These are phyloP conservation scores for Takashimella koratensis DNA, from an alignment of 1,284 basidiomycete species.

Conservation along the genomic window DNA sequence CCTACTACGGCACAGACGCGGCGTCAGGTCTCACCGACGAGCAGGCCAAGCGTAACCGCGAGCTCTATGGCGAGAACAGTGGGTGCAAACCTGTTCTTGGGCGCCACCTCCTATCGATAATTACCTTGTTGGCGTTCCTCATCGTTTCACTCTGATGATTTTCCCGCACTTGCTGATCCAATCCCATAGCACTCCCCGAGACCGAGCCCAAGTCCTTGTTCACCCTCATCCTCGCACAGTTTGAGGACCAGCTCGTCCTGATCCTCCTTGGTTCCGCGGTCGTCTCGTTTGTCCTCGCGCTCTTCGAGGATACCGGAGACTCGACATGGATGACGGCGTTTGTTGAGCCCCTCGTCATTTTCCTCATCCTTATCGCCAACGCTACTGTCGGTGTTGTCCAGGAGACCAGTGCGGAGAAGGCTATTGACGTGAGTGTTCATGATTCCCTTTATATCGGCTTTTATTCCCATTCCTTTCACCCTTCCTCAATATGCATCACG, in stretches of 20 bases:
- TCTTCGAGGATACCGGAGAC: conserved; percentile 72
- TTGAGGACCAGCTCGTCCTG: conserved; percentile 93
- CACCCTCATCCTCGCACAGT: conserved; percentile 93
- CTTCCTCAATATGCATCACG: too few relatives aligned
- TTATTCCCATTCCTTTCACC: background rate
- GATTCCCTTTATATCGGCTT: background rate
- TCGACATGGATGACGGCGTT: conserved; percentile 64
- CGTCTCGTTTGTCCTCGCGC: conserved; percentile 81
- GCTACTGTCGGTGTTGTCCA: conserved; percentile 92
- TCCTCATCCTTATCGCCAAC: conserved; percentile 89
- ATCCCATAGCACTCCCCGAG: conserved; percentile 71
- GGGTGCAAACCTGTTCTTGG: conserved; percentile 25
- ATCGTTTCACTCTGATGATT: background rate
- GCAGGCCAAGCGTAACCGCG: conserved; percentile 62
- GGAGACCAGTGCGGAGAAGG: conserved; percentile 89
- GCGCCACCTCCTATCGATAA: too few relatives aligned
- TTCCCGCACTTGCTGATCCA: background rate
- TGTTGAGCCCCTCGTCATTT: conserved; percentile 87
- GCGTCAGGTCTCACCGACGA: conserved; percentile 40
- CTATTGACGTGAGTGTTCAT: conserved; percentile 73
- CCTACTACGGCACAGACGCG: conserved; percentile 38
- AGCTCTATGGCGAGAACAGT: conserved; percentile 84
- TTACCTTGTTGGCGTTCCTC: background rate
- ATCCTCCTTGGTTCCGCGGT: conserved; percentile 88
- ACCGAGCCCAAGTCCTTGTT: conserved; percentile 85